These are phyloP conservation scores for Botryotinia narcissicola DNA, from an alignment of 2,329 filamentous ascomycete species.

Conservation along the genomic window DNA sequence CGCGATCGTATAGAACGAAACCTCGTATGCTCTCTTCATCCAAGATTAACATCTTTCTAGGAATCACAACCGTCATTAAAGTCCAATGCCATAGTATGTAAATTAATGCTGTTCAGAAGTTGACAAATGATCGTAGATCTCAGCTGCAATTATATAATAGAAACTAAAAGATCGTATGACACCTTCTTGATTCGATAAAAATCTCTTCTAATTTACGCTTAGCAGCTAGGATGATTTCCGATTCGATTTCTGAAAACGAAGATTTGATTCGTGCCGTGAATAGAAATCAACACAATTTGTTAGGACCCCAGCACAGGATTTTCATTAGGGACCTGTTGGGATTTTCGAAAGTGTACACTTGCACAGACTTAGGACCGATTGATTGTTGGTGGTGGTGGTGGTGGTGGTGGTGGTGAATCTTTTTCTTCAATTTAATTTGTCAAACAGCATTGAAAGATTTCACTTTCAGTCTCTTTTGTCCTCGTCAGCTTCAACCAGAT, in stretches of 20 bases:
- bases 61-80: neutral
- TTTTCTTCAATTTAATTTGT: neutral
- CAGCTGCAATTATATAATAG: slow-evolving; percentile 7
- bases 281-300: neutral
- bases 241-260: neutral
- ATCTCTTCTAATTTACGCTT: neutral
- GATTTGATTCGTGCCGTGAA: slow-evolving; percentile 1
- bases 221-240: neutral
- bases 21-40: neutral
- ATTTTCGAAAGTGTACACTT: slow-evolving; percentile 11
- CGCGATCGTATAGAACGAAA: neutral
- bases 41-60: neutral
- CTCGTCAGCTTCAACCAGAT: neutral
- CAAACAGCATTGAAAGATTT: neutral
- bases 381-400: slow-evolving; percentile 1
- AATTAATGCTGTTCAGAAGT: neutral
- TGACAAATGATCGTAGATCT: neutral
- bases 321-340: neutral
- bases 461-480: neutral
- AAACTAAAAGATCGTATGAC: slow-evolving; percentile 6
- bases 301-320: neutral
- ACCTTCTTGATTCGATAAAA: neutral
- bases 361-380: slow-evolving; percentile 10
- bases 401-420: neutral
- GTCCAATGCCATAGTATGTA: neutral